Evolutionary conservation across 2,329 filamentous ascomycete genomes (phyloP).

Genomic region (Verticillium zaregamsianum): DNA sequence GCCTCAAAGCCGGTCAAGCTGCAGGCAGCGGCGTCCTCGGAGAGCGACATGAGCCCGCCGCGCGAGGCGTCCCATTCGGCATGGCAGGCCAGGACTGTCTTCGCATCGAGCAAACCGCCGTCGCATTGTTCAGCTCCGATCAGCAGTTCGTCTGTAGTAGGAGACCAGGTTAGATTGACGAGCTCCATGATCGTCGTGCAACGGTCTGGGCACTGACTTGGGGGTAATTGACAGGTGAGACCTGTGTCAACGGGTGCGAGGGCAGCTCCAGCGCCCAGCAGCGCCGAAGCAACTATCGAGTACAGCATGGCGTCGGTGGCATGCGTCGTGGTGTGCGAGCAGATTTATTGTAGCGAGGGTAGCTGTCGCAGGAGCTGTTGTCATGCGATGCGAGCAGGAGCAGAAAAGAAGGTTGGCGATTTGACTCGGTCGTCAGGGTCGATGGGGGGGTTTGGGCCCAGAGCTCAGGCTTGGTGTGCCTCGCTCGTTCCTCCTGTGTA

Average conservation of each 20-base stretch:
- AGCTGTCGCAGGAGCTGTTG: neutral
- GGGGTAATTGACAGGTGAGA: slow-evolving; percentile 1
- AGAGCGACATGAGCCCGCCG: slow-evolving; percentile 22
- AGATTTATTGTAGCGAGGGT: neutral
- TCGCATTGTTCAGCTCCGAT: neutral
- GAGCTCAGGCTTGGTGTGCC: neutral
- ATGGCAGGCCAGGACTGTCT: neutral
- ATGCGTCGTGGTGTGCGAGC: neutral
- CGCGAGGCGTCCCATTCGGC: neutral
- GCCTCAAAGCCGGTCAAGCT: slow-evolving; percentile 80
- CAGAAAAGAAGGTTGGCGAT: neutral
- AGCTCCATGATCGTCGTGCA: neutral
- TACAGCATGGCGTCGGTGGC: neutral
- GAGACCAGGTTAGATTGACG: neutral
- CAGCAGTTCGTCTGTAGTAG: neutral
- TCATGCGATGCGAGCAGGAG: neutral
- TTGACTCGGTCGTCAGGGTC: neutral
- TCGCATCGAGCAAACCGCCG: neutral
- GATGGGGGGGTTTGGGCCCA: neutral
- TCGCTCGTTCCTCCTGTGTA: neutral
- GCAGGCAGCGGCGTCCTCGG: slow-evolving; percentile 79
- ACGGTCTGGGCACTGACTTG: neutral
- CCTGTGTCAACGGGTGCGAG: slow-evolving; percentile 36
- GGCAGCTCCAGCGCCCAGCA: neutral
- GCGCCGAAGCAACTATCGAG: neutral